Evolutionary conservation across 73 alveolate species (phyloP).

Genomic region (Paramecium tetraurelia): DNA sequence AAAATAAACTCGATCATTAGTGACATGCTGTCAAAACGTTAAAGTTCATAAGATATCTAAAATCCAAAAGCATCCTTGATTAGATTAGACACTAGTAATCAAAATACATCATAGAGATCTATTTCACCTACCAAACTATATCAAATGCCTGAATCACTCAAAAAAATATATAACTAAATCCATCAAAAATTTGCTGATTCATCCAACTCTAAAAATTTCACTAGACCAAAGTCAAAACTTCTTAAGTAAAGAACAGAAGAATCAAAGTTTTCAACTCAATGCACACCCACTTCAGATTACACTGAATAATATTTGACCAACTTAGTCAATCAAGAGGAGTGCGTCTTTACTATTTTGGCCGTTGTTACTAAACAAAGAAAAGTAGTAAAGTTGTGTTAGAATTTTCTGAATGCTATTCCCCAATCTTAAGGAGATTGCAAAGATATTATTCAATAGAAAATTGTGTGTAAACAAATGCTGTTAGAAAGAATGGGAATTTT

Average conservation of each 20-base stretch:
- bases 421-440: background rate
- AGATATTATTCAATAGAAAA: background rate
- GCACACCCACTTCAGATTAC: background rate
- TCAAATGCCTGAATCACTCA: conserved; percentile 7
- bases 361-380: background rate
- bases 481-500: conserved; percentile 26
- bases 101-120: conserved; percentile 2
- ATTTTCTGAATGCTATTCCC: background rate
- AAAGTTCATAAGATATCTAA: conserved; percentile 4
- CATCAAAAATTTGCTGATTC: background rate
- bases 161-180: background rate
- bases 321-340: background rate
- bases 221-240: background rate
- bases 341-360: conserved; percentile 8
- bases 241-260: conserved; percentile 11
- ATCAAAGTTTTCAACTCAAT: background rate
- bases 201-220: background rate
- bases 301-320: background rate
- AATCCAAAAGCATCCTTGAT: background rate
- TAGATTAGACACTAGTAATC: background rate
- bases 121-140: background rate
- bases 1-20: conserved; percentile 3
- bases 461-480: background rate
- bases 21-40: background rate
- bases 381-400: conserved; percentile 10